phyloP scores from a whole-genome alignment of 306 rosid species.

The Pueraria montana region DNA sequence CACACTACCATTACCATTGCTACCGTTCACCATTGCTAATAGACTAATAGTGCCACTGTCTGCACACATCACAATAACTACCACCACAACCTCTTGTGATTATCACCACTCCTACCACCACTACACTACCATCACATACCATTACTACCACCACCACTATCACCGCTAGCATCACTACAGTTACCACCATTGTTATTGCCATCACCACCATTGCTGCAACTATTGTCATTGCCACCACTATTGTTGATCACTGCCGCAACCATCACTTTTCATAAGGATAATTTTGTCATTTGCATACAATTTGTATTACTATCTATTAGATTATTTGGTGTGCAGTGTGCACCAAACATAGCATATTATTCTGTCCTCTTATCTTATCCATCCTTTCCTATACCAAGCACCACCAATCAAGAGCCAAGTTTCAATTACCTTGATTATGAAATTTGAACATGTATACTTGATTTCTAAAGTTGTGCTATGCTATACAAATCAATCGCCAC shows the following conservation, averaged over 20 bases:
- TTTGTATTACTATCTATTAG: not conserved
- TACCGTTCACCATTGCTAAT: not conserved
- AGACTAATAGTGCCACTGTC: not conserved
- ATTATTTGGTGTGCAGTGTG: not conserved
- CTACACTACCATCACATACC: not conserved
- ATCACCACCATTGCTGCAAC: not conserved
- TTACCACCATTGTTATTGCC: not conserved
- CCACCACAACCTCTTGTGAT: not conserved
- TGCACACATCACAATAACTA: not conserved
- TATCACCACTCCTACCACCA: not conserved
- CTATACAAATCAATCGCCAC: constrained; percentile 3
- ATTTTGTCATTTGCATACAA: not conserved
- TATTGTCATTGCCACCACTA: not conserved
- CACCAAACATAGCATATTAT: not conserved
- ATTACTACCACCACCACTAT: not conserved
- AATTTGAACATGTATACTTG: constrained; percentile 14
- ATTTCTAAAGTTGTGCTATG: constrained; percentile 15
- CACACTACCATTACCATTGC: not conserved
- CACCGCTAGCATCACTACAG: not conserved
- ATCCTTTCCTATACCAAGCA: not conserved
- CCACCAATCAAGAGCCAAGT: not conserved
- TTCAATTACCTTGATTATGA: constrained; percentile 29
- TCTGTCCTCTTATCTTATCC: not conserved
- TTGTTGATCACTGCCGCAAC: not conserved
- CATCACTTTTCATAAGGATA: not conserved